Evolutionary conservation across 371 early-diverging fungal genomes (phyloP).

Genomic region (Lichtheimia ornata): DNA sequence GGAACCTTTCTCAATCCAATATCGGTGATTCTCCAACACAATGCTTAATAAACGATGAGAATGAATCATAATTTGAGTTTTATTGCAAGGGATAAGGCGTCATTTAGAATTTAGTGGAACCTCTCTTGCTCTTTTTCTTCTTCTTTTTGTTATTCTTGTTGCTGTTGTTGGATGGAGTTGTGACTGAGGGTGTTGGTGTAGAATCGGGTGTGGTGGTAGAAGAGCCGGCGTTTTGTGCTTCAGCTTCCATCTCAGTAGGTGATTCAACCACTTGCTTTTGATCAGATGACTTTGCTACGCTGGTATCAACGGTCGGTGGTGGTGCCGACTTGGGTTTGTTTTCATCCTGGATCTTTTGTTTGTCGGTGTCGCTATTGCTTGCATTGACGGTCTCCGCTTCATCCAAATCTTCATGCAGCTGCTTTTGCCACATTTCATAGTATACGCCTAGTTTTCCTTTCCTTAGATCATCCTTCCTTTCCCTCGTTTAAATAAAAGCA

Average conservation of each 20-base stretch:
- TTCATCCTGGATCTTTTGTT: not conserved
- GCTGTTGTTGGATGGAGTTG: not conserved
- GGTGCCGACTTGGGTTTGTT: not conserved
- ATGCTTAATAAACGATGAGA: too few relatives aligned
- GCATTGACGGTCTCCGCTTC: not conserved
- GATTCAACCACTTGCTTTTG: slow-evolving; percentile 5
- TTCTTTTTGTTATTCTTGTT: not conserved
- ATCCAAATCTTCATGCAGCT: slow-evolving; percentile 68
- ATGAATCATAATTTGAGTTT: too few relatives aligned
- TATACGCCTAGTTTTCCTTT: slow-evolving; percentile 54
- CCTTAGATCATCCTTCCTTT: too few relatives aligned
- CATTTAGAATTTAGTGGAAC: not conserved
- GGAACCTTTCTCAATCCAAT: slow-evolving; percentile 35
- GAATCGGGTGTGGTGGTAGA: not conserved
- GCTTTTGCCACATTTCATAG: slow-evolving; percentile 89
- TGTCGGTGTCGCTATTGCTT: not conserved
- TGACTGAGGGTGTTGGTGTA: not conserved
- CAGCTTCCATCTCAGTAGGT: slow-evolving; percentile 12
- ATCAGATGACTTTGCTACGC: not conserved
- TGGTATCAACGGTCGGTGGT: not conserved
- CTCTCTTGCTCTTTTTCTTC: slow-evolving; percentile 3
- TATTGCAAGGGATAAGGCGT: too few relatives aligned
- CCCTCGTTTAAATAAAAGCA: too few relatives aligned
- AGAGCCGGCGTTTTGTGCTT: too few relatives aligned
- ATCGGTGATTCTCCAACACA: too few relatives aligned